Evolutionary conservation across 106 monocot genomes (phyloP).

Genomic region (Apostasia shenzhenica): DNA sequence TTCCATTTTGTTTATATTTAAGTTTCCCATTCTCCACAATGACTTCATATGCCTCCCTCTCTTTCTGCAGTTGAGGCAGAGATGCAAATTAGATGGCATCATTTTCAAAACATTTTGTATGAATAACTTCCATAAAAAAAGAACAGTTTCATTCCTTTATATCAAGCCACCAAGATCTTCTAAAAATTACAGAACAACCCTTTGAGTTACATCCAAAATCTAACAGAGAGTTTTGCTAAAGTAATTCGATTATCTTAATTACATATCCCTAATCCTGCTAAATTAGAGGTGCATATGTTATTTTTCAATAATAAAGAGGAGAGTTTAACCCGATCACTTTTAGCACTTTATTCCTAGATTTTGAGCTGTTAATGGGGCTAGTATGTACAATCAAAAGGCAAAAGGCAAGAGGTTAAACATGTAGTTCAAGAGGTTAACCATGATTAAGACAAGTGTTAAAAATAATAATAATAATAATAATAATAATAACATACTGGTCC

Average conservation of each 20-base stretch:
- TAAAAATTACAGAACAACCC: background rate
- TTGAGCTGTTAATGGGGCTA: background rate
- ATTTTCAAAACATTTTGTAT: background rate
- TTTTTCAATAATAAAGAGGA: too few species aligned
- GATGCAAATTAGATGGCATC: background rate
- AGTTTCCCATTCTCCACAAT: conserved; percentile 48
- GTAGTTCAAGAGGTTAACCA: too few species aligned
- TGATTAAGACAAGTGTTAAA: background rate
- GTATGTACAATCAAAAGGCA: background rate
- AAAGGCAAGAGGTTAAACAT: background rate
- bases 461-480: too few species aligned
- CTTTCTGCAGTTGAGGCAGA: conserved; percentile 44
- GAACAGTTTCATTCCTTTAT: background rate
- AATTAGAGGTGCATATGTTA: too few species aligned
- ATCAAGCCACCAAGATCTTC: background rate
- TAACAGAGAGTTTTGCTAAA: too few species aligned
- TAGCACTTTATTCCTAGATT: too few species aligned
- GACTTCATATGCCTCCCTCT: conserved; percentile 68
- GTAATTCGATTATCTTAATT: too few species aligned
- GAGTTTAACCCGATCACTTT: too few species aligned
- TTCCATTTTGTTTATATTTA: conserved; percentile 35
- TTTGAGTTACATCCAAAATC: background rate
- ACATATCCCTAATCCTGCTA: too few species aligned
- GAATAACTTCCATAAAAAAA: background rate
- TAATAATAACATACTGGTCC: conserved; percentile 35